phyloP scores from a whole-genome alignment of 495 filamentous ascomycete genomes.

The Penicillium parvum region DNA sequence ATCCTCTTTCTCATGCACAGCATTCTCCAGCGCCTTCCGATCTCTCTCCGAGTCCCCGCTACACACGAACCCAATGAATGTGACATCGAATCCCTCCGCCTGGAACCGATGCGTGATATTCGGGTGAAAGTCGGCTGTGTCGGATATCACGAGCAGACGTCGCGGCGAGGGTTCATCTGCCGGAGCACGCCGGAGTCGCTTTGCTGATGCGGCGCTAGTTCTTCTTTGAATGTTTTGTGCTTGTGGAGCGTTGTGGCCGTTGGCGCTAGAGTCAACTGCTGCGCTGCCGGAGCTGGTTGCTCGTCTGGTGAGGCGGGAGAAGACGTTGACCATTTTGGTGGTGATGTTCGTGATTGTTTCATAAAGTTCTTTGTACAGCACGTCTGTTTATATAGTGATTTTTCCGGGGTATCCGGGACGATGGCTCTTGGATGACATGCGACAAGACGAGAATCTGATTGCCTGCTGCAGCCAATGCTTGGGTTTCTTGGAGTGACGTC shows the following conservation, averaged over 20 bases:
- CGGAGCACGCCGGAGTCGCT: constrained; percentile 6
- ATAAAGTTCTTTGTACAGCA: no score
- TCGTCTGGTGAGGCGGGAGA: constrained; percentile 18
- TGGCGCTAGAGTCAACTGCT: neutral
- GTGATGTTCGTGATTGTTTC: no score
- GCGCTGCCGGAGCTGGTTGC: constrained; percentile 11
- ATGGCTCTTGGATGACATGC: constrained; percentile 13
- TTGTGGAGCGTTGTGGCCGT: neutral
- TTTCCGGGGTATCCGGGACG: neutral
- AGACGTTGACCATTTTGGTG: constrained; percentile 23
- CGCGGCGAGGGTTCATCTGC: constrained; percentile 18
- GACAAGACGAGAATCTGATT: constrained; percentile 14
- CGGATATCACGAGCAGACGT: constrained; percentile 56
- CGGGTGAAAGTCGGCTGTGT: constrained; percentile 54
- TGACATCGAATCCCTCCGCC: constrained; percentile 60
- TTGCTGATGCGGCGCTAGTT: constrained; percentile 12
- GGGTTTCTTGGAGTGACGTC: constrained; percentile 19
- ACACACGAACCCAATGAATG: constrained; percentile 52
- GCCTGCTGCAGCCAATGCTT: constrained; percentile 20
- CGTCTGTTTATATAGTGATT: neutral
- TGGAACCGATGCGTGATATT: constrained; percentile 51
- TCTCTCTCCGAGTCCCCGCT: constrained; percentile 39
- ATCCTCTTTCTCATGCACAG: constrained; percentile 42
- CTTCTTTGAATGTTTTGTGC: constrained; percentile 13
- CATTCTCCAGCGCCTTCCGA: constrained; percentile 38